Evolutionary conservation across 169 alveolate species (phyloP), one percentile per base, ranked within the genome.

Genomic region (Babesia sp.): DNA sequence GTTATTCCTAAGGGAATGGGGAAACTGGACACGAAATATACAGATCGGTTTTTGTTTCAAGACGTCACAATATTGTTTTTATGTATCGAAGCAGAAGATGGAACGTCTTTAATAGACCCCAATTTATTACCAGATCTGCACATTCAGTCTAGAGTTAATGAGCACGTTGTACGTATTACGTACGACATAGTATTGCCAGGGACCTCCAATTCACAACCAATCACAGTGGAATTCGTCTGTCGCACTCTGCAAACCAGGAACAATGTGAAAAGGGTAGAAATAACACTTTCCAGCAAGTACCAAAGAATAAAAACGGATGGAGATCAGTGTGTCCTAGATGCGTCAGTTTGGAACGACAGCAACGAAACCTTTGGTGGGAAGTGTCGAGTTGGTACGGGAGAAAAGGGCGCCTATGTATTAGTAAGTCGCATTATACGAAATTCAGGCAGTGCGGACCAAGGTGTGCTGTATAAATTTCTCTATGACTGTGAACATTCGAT

Each of bases 371-470:
- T 37, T 6, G 54, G 74, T n/a, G 74, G 51, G 5, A 64, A 50
- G 24, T 22, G 74, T 22, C 8, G 53, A 3, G 63, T 64, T 16
- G 74, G 74, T 12, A 20, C 54, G 12, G 74, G 74, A 6, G 74
- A 64, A 33, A 48, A 48, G 61, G 74, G 63, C 0, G 28, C 28
- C 7, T 46, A 45, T 50, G 61, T 64, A 8, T 1, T 64, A 12
- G 48, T 46, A 61, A 64, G 55, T 11, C 59, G 74, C 20, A 29
- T 64, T 0, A 64, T 64, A 46, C 14, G 7, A 20, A 8, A 64
- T 33, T 3, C 16, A 16, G 26, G 2, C 9, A 29, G 48, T 16
- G 3, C 37, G 2, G 24, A n/a, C 0, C 18, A 11, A 46, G 74
- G 74, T 6, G 3, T 7, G 24, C 8, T 64, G 5, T 64, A 64